phyloP scores from a whole-genome alignment of 108 stramenopile genomes.

The Cyclostephanos invisitatus region DNA sequence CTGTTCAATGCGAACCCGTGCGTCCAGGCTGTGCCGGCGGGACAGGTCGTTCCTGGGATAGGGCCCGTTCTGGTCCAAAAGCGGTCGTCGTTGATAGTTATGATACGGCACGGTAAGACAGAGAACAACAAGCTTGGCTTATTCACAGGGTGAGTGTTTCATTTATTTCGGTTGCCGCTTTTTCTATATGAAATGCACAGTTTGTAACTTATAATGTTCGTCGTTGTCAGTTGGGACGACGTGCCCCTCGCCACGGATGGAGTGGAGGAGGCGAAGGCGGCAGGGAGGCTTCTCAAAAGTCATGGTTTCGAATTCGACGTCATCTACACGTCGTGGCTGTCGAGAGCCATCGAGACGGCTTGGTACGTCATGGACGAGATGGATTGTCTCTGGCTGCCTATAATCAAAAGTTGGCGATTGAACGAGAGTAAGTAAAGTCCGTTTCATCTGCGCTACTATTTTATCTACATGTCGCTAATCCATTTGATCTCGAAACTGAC shows the following conservation, averaged over 20 bases:
- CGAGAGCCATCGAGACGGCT: conserved; percentile 81
- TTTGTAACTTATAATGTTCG: too few species aligned
- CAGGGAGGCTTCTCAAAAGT: conserved; percentile 74
- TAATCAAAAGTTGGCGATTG: conserved; percentile 90
- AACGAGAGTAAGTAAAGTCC: conserved; percentile 63
- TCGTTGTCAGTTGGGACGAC: conserved; percentile 67
- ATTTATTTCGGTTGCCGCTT: too few species aligned
- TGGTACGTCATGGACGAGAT: conserved; percentile 90
- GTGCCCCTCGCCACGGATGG: conserved; percentile 88
- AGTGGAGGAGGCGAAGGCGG: conserved; percentile 82
- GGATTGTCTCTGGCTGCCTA: conserved; percentile 92
- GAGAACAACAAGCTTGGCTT: conserved; percentile 91
- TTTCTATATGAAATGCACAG: too few species aligned
- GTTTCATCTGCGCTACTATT: not conserved
- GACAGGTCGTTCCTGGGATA: conserved; percentile 34
- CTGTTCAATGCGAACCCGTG: conserved; percentile 48
- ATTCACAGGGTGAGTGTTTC: conserved; percentile 69
- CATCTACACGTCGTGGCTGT: conserved; percentile 97
- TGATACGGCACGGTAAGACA: conserved; percentile 94
- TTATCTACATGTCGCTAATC: not conserved
- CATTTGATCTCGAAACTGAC: not conserved
- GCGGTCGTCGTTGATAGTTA: conserved; percentile 76
- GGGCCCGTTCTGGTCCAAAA: conserved; percentile 42
- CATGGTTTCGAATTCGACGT: conserved; percentile 96
- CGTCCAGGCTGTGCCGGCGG: conserved; percentile 55